These are phyloP conservation scores for Candida pseudofarinosa DNA, from an alignment of 805 yeast species.

Conservation along the genomic window DNA sequence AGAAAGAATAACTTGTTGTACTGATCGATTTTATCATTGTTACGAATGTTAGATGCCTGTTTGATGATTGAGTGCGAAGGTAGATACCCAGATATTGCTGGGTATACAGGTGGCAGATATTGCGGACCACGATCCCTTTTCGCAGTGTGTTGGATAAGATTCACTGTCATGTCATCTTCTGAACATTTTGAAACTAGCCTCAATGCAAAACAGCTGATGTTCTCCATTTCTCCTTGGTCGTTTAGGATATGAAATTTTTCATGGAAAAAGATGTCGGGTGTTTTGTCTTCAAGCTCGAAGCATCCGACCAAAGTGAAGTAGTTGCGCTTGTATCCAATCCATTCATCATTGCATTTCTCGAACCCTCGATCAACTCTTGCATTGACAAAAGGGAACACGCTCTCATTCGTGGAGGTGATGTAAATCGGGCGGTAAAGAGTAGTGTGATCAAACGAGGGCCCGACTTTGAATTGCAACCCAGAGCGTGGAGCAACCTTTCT, in stretches of 20 bases:
- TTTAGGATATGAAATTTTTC: conserved; percentile 31
- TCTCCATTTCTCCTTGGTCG: conserved; percentile 11
- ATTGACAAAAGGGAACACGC: conserved; percentile 36
- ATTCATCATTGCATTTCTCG: conserved; percentile 44
- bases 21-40: conserved; percentile 47
- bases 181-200: conserved; percentile 49
- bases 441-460: conserved; percentile 52
- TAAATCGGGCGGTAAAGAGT: conserved; percentile 17
- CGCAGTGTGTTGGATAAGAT: conserved; percentile 66
- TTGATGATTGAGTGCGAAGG: conserved; percentile 56
- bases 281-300: conserved; percentile 35
- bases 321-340: conserved; percentile 72
- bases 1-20: conserved; percentile 50
- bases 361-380: conserved; percentile 68
- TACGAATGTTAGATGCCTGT: conserved; percentile 61
- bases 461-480: conserved; percentile 58
- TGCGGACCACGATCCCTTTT: conserved; percentile 74
- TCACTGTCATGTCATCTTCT: conserved; percentile 45
- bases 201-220: conserved; percentile 49
- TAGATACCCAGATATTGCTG: conserved; percentile 53
- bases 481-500: conserved; percentile 62
- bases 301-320: conserved; percentile 62
- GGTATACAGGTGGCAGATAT: conserved; percentile 50
- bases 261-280: conserved; percentile 23
- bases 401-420: conserved; percentile 19